Base-by-base conservation (phyloP, 306 rosid genomes). In the Gynostemma pentaphyllum region DNA sequence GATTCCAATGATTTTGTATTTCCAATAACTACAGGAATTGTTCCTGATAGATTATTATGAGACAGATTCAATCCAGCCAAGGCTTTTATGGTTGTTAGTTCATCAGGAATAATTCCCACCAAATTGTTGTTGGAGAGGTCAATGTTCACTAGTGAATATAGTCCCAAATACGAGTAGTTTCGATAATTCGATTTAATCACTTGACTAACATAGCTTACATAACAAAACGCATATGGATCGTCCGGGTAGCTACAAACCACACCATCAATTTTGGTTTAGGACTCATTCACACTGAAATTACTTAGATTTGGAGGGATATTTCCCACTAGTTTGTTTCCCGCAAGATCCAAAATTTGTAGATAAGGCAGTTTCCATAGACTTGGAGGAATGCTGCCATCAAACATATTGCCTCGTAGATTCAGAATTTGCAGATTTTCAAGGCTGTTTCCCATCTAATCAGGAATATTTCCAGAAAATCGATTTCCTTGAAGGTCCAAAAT, bases 321-420 rank as follows among this genome's bases (percentile, higher is more conserved):
- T n/a, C n/a, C n/a, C n/a, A n/a, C n/a, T n/a, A n/a, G n/a, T n/a
- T n/a, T n/a, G n/a, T n/a, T n/a, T 9, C 29, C 68, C 65, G 68
- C 55, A 1, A 69, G 3, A 30, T 69, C 79, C 14, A 70, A 57
- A 12, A 29, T 5, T 45, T 64, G 57, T 18, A 64, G 16, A 8
- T 29, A 2, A 23, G 40, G 1, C 7, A 74, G n/a, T n/a, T n/a
- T n/a, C n/a, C n/a, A n/a, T n/a, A n/a, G n/a, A n/a, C n/a, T n/a
- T n/a, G n/a, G n/a, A n/a, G n/a, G n/a, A n/a, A n/a, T n/a, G n/a
- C n/a, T n/a, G n/a, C n/a, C n/a, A n/a, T n/a, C n/a, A n/a, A 69
- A 21, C 0, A 28, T n/a, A 34, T 69, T 74, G 2, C 34, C 23
- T 1, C 28, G 42, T 8, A 69, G 49, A 21, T 68, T 46, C 0